These are phyloP conservation scores for Salicornia ramosissima DNA, from an alignment of 148 eudicot species.

Conservation along the genomic window DNA sequence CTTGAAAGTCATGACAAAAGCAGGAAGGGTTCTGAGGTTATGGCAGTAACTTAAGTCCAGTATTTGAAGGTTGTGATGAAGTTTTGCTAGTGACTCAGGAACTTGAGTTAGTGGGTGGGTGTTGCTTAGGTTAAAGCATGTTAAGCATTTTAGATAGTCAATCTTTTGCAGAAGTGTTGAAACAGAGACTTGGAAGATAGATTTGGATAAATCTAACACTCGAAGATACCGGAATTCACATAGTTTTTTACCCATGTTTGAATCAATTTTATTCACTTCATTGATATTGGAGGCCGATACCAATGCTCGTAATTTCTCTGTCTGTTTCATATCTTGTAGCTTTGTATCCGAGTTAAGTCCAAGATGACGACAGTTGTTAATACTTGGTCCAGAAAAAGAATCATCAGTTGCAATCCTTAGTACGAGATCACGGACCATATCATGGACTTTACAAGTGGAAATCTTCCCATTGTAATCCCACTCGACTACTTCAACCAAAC, in stretches of 20 bases:
- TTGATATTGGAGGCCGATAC: constrained; percentile 38
- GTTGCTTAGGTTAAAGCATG: constrained; percentile 41
- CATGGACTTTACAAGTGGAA: constrained; percentile 47
- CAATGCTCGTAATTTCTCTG: constrained; percentile 37
- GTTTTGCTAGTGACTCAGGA: constrained; percentile 35
- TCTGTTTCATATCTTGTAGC: constrained; percentile 15
- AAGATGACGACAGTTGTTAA: constrained; percentile 29
- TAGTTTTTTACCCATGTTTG: constrained; percentile 27
- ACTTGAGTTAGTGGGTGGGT: constrained; percentile 45
- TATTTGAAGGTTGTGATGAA: constrained; percentile 31
- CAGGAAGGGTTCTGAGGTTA: constrained; percentile 38
- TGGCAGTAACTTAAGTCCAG: constrained; percentile 51
- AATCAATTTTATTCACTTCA: constrained; percentile 46
- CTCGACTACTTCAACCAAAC: constrained; percentile 44
- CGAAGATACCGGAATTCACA: constrained; percentile 32
- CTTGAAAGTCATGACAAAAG: constrained; percentile 32
- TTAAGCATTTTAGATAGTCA: constrained; percentile 31
- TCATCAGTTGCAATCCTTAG: constrained; percentile 39
- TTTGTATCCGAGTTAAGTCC: constrained; percentile 26
- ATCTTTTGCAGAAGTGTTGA: constrained; percentile 28
- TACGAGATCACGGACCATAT: constrained; percentile 54
- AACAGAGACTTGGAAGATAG: constrained; percentile 34
- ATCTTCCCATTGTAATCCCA: constrained; percentile 44
- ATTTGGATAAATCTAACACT: constrained; percentile 49
- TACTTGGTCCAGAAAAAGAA: constrained; percentile 28